Evolutionary conservation across 1,139 yeast genomes (phyloP).

Genomic region (Waltiozyma sp.): DNA sequence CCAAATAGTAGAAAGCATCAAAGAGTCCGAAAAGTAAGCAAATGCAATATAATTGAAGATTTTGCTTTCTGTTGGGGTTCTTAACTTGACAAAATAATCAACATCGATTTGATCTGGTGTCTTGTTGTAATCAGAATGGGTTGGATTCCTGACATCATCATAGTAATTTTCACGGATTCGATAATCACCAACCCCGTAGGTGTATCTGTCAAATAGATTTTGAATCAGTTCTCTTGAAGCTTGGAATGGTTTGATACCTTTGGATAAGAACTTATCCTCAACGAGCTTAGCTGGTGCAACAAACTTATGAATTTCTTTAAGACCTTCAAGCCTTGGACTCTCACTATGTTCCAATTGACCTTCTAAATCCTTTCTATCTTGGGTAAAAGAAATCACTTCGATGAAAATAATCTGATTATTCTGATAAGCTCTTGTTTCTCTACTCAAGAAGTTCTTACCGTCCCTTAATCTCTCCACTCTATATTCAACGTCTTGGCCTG

Average conservation of each 20-base stretch:
- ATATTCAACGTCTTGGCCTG: conserved; percentile 40
- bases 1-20: conserved; percentile 39
- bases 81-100: conserved; percentile 28
- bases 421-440: conserved; percentile 48
- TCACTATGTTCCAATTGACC: background rate
- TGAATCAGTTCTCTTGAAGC: background rate
- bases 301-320: background rate
- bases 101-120: conserved; percentile 29
- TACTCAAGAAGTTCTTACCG: conserved; percentile 54
- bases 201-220: conserved; percentile 6
- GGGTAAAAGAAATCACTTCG: conserved; percentile 36
- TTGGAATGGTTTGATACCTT: background rate
- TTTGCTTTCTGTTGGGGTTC: conserved; percentile 25
- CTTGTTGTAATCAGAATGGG: conserved; percentile 9
- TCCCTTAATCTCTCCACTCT: conserved; percentile 43
- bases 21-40: conserved; percentile 53
- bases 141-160: conserved; percentile 14
- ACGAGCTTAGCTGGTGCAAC: background rate
- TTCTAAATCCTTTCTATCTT: background rate
- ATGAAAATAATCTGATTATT: conserved; percentile 37
- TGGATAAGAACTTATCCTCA: background rate
- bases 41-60: conserved; percentile 44
- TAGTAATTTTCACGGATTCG: conserved; percentile 33
- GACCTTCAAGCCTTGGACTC: background rate
- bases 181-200: conserved; percentile 29